Evolutionary conservation across 768 basidiomycete genomes (phyloP), one percentile per base, ranked within the genome.

Genomic region (Phylloporus sp.): DNA sequence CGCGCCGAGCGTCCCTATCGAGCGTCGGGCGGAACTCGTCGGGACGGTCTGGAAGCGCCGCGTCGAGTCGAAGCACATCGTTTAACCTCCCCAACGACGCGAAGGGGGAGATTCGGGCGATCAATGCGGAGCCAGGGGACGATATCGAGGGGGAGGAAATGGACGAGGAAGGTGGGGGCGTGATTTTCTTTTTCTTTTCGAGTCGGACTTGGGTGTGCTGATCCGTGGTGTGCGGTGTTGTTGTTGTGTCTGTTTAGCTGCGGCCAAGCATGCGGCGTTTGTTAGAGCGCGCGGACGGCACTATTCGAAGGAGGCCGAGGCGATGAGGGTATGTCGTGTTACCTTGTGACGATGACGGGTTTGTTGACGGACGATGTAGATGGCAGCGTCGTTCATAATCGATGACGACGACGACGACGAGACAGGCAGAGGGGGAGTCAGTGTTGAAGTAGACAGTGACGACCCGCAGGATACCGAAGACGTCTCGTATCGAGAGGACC

Each of bases 301-400:
- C 59, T 92, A 92, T 57, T 90, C 89, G 6, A 91, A 92, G 41
- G 90, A 93, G 62, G 90, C 87, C 2, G 86, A 91, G 62, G 90
- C 89, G 15, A 91, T 93, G 90, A 91, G 91, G 81, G 89, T 85
- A 66, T 37, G 65, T 38, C n/a, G 22, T 15, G 4, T 48, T n/a
- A 23, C 11, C 27, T n/a, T 31, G 38, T 31, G 5, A 9, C 5
- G 32, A 14, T 31, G 39, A 14, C 14, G 0, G 3, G 22, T 3
- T 28, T 23, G 21, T 24, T 0, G 39, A 46, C 48, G 48, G 56
- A 38, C 34, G 8, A 41, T 7, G 53, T 60, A 90, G 87, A 78
- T 75, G 45, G 86, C 87, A 21, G 74, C 77, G 46, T 66, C 74
- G 53, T 64, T 90, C 41, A 75, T 82, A 65, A n/a, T n/a, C n/a